Evolutionary conservation across 352 stramenopile species (phyloP), one percentile per base, ranked within the genome.

Genomic region (Phytophthora foliorum): DNA sequence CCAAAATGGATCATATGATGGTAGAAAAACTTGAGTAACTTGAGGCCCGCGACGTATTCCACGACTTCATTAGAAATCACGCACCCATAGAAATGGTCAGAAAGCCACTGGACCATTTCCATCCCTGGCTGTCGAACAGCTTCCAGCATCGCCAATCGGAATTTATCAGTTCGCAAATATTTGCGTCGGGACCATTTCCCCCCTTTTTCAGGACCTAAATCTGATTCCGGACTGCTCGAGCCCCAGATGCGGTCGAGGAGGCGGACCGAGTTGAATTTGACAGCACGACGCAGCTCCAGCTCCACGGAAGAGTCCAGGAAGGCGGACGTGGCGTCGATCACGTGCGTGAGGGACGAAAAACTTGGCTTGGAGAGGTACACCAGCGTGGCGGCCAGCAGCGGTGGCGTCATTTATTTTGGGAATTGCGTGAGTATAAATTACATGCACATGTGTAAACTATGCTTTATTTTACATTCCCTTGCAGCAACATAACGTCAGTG

Each of bases 261-360:
- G 22, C 19, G 45, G 24, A 38, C 8, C 13, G 46, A 53, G 46
- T 19, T 31, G 14, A 36, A n/a, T 22, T 36, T 21, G 46, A 29
- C 16, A 4, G 46, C 46, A 16, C 19, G 7, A 13, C 24, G 10
- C 14, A 38, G 25, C 25, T 29, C 6, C 3, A 53, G 46, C 46
- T 53, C 46, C 22, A 53, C 46, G 5, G 46, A 53, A 6, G 46
- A 36, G 24, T 53, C 46, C 46, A 53, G 16, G 24, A 53, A 53
- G 46, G 25, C 22, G 13, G 46, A 36, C 7, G 25, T 31, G 46
- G 11, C 19, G 3, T 24, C 17, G 17, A 38, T 22, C n/a, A 53
- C 46, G 17, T 53, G 46, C 16, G 14, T 2, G 14, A 53, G 46
- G 9, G 46, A 13, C 24, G 46, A 53, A 17, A 9, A 11, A 17